Evolutionary conservation across 306 rosid genomes (phyloP), one percentile per base, ranked within the genome.

Genomic region (Fragaria vesca): DNA sequence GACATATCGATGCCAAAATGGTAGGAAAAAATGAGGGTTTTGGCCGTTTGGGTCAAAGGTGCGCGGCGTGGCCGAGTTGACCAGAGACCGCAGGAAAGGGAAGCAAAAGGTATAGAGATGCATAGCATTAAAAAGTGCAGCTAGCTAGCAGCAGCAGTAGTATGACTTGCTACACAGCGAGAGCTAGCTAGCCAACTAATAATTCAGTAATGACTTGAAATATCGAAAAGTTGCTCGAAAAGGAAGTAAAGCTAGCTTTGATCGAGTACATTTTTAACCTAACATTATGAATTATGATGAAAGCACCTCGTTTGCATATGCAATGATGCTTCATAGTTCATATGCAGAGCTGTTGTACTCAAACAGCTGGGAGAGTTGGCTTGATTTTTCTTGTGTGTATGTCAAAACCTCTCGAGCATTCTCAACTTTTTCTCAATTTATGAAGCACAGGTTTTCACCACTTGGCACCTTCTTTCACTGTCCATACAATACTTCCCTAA

Each of bases 361-460:
- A 79, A 63, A 76, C 89, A 89, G 88, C 81, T 83, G 87, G 69
- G 34, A 34, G 17, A 42, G 47, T 16, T 57, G 10, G 28, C 18
- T 24, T 68, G 67, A 62, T 30, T 63, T 42, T 76, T 67, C 58
- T 66, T 65, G 34, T 12, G 40, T 34, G 12, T 67, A 71, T 69
- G 84, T 79, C 85, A 72, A 75, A 30, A 76, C 75, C 85, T 74
- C 97, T 86, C 91, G 97, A 88, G 97, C 86, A 83, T 57, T 78
- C 82, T 81, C 88, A 83, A 82, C 93, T 83, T 86, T 87, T 79
- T 32, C 42, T 73, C n/a, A n/a, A 42, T 21, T 15, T 2, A 48
- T 86, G 84, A 76, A 81, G 91, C 82, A 60, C 55, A 67, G 72
- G 47, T 80, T 88, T 71, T 28, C 82, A 79, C 84, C 97, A 90